phyloP scores from a whole-genome alignment of 2,329 filamentous ascomycete species.

The Penicillium sp. region DNA sequence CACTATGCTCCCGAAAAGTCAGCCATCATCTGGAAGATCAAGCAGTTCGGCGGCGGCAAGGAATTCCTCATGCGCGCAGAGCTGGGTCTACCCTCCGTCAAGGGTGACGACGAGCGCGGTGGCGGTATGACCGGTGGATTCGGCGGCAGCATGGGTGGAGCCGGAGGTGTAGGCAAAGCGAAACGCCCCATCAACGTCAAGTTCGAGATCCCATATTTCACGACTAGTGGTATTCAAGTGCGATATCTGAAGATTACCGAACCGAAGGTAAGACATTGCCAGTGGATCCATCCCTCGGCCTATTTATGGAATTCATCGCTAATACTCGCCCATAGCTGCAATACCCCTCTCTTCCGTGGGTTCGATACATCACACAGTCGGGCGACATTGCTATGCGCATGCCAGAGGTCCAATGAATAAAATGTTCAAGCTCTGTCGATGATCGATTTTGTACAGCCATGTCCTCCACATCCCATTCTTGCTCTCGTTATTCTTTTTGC shows the following conservation, averaged over 20 bases:
- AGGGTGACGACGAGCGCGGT: slow-evolving; percentile 91
- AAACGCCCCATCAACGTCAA: slow-evolving; percentile 98
- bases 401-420: slow-evolving; percentile 74
- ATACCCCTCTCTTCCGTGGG: slow-evolving; percentile 97
- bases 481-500: slow-evolving; percentile 6
- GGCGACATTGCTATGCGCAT: slow-evolving; percentile 93
- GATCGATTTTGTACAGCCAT: slow-evolving; percentile 24
- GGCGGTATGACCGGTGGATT: slow-evolving; percentile 98
- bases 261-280: slow-evolving; percentile 73
- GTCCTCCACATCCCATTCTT: neutral
- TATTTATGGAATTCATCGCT: slow-evolving; percentile 3
- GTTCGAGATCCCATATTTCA: slow-evolving; percentile 99
- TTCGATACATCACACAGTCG: slow-evolving; percentile 96
- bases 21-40: slow-evolving; percentile 99
- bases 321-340: slow-evolving; percentile 65
- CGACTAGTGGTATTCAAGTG: slow-evolving; percentile 98
- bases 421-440: slow-evolving; percentile 10
- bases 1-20: slow-evolving; percentile 97
- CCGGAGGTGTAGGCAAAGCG: slow-evolving; percentile 73
- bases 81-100: slow-evolving; percentile 86
- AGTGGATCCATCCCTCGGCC: neutral
- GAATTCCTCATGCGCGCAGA: slow-evolving; percentile 99
- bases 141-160: slow-evolving; percentile 92
- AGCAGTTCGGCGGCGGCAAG: slow-evolving; percentile 97
- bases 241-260: slow-evolving; percentile 99